Conservation (phyloP, 805 yeast genomes). For the Nakazawaea peltata region DNA sequence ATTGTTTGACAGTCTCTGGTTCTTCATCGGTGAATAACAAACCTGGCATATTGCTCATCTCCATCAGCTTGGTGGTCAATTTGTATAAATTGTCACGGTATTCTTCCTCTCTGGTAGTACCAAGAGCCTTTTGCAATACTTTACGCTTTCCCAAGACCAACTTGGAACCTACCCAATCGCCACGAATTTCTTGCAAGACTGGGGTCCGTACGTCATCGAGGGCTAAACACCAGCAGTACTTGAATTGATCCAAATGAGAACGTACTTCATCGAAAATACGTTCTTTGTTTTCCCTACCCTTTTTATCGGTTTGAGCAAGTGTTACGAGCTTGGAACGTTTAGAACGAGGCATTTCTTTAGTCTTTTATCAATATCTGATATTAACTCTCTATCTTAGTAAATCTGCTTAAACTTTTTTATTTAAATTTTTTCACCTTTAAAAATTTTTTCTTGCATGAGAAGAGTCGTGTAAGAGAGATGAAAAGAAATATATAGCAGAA, state of each 20-base stretch:
- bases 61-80: slow-evolving; percentile 54
- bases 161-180: slow-evolving; percentile 89
- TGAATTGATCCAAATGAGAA: slow-evolving; percentile 66
- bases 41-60: slow-evolving; percentile 56
- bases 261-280: slow-evolving; percentile 88
- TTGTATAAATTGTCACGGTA: slow-evolving; percentile 77
- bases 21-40: slow-evolving; percentile 83
- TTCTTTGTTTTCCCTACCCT: slow-evolving; percentile 88
- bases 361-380: neutral
- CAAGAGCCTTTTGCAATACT: slow-evolving; percentile 88
- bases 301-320: slow-evolving; percentile 91
- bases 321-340: slow-evolving; percentile 95
- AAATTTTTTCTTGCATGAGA: slow-evolving; percentile 4
- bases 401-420: slow-evolving; percentile 3
- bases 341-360: slow-evolving; percentile 79
- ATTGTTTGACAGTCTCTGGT: slow-evolving; percentile 83
- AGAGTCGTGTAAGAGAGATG: neutral
- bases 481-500: neutral
- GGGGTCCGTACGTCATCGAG: slow-evolving; percentile 94
- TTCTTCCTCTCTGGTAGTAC: slow-evolving; percentile 82
- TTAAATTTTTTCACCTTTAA: slow-evolving; percentile 3
- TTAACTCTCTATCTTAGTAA: neutral
- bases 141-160: slow-evolving; percentile 87
- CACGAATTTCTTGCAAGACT: slow-evolving; percentile 86
- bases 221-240: slow-evolving; percentile 77